Base-by-base conservation (phyloP, 2,329 filamentous ascomycete species). In the Paraconiothyrium brasiliense region DNA sequence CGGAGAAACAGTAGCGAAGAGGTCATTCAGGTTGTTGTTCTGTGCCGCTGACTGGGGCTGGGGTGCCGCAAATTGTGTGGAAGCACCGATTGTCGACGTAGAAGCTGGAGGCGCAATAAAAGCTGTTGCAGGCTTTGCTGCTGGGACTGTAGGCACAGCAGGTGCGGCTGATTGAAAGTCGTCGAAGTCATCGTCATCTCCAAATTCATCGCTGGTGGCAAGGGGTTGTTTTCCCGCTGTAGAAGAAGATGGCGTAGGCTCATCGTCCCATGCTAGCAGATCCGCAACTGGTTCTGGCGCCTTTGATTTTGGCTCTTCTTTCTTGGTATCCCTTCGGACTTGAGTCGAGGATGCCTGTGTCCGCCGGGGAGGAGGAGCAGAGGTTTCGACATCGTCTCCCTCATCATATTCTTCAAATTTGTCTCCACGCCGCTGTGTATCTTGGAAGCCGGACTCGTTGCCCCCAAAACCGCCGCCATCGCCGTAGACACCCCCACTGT, bases 371-470 rank as follows among this genome's bases (percentile, higher is more conserved):
- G 87, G 80, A 61, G 50, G 50, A 16, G 86, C 82, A 59, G 84
- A 77, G 55, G 84, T 81, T 52, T 85, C 84, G 44, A 86, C 92
- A 72, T 97, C 95, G 59, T 98, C 94, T 72, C 90, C 94, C 79
- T 99, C 95, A 75, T 99, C 94, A 73, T 99, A 99, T 79, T 97
- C 95, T 70, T 98, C 94, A 70, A 97, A 99, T 67, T 90, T 87
- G 67, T 96, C 93, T 58, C 85, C 83, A 60, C 89, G 83, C 70
- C 83, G 84, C 61, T 87, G 82, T 24, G 84, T 80, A 69, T 92
- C 89, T 61, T 88, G 85, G 80, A 91, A 96, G 55, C 92, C 78
- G 35, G 81, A 80, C 41, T 80, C 73, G 72, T 93, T 88, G 2
- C 94, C 93, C 46, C 94, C 93, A 71, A 97, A 97, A 16, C 94